These are phyloP conservation scores for Penicillium riverlandense DNA, from an alignment of 495 filamentous ascomycete genomes.

Conservation along the genomic window DNA sequence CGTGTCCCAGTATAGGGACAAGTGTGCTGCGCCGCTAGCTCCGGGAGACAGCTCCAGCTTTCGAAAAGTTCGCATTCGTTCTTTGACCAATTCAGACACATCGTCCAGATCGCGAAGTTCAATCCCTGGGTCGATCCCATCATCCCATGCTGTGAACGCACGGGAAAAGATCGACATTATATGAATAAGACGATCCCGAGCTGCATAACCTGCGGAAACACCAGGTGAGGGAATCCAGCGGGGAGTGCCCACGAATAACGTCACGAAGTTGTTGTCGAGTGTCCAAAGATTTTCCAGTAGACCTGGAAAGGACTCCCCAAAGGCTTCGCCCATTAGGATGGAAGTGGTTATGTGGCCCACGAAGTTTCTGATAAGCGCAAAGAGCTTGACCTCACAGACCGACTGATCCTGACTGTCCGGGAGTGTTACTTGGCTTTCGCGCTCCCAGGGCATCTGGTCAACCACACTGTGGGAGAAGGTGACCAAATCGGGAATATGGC, in stretches of 20 bases:
- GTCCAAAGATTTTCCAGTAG: slow-evolving; percentile 47
- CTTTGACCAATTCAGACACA: slow-evolving; percentile 40
- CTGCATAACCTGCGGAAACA: slow-evolving; percentile 43
- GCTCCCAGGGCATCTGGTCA: slow-evolving; percentile 58
- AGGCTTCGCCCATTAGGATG: slow-evolving; percentile 46
- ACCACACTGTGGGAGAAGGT: slow-evolving; percentile 51
- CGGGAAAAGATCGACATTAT: slow-evolving; percentile 40
- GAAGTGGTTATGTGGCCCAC: slow-evolving; percentile 43
- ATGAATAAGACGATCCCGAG: slow-evolving; percentile 43
- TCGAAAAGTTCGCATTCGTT: slow-evolving; percentile 33
- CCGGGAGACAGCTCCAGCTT: slow-evolving; percentile 21
- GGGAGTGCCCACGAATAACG: slow-evolving; percentile 44
- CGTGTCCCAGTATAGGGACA: slow-evolving; percentile 46
- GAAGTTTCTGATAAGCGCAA: slow-evolving; percentile 48
- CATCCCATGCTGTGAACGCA: slow-evolving; percentile 40
- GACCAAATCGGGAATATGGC: slow-evolving; percentile 43
- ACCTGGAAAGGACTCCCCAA: slow-evolving; percentile 48
- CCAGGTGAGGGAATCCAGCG: slow-evolving; percentile 43
- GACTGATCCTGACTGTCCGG: slow-evolving; percentile 20
- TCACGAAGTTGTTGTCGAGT: slow-evolving; percentile 47
- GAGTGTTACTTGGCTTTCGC: slow-evolving; percentile 29
- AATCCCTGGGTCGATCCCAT: slow-evolving; percentile 36
- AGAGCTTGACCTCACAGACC: slow-evolving; percentile 43
- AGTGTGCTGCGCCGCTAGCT: slow-evolving; percentile 26
- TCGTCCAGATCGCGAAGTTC: slow-evolving; percentile 49